phyloP scores from a whole-genome alignment of 108 stramenopile species.

The Fragilaria crotonensis region DNA sequence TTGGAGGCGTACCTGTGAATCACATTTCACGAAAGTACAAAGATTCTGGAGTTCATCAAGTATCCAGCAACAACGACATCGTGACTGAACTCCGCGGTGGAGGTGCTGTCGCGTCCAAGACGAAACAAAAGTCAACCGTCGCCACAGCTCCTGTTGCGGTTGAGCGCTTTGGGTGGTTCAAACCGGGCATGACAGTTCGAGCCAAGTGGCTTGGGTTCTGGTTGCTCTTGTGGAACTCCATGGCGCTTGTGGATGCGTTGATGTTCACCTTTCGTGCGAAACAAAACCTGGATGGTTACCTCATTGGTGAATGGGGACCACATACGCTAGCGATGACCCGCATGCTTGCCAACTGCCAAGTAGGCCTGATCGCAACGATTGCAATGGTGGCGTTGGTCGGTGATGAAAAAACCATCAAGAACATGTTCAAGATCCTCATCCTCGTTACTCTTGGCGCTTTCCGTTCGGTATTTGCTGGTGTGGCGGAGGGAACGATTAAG shows the following conservation, averaged over 20 bases:
- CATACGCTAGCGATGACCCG: background rate
- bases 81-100: no score
- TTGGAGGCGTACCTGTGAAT: no score
- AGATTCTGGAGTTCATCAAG: no score
- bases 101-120: no score
- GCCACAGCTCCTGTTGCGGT: no score
- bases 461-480: background rate
- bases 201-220: slow-evolving; percentile 1
- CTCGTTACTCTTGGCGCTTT: background rate
- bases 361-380: background rate
- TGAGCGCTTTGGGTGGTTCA: no score
- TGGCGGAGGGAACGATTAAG: background rate
- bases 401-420: slow-evolving; percentile 1
- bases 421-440: background rate
- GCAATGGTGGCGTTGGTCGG: slow-evolving; percentile 1
- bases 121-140: no score
- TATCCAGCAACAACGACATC: no score
- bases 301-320: background rate
- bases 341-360: slow-evolving; percentile 4
- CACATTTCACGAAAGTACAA: no score
- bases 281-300: slow-evolving; percentile 2
- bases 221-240: slow-evolving; percentile 2
- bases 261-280: background rate
- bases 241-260: background rate
- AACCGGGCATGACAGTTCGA: background rate